These are phyloP conservation scores for Calonectria pteridis DNA, from an alignment of 2,329 filamentous ascomycete species.

Conservation along the genomic window DNA sequence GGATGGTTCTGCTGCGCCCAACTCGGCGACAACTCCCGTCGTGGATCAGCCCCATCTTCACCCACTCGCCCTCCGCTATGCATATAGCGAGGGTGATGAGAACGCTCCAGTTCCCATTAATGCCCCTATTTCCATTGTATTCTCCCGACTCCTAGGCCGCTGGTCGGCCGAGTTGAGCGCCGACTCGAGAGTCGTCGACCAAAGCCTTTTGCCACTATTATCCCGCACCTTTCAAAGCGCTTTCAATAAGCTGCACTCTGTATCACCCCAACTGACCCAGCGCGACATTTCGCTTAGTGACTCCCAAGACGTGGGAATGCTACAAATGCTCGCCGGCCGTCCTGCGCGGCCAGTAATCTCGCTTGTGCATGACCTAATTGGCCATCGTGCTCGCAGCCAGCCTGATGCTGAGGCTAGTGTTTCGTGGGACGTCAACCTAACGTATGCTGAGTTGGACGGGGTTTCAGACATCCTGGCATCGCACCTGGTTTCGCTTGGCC, in stretches of 20 bases:
- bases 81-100: neutral
- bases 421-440: constrained; percentile 16
- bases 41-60: neutral
- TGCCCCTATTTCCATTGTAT: constrained; percentile 1
- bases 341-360: neutral
- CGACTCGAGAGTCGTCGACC: constrained; percentile 15
- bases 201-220: constrained; percentile 1
- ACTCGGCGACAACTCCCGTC: neutral
- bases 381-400: constrained; percentile 2
- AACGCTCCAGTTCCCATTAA: neutral
- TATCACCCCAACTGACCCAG: neutral
- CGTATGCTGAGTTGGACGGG: constrained; percentile 18
- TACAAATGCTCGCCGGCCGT: constrained; percentile 12
- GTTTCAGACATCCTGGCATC: constrained; percentile 14
- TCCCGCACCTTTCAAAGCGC: neutral
- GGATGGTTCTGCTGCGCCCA: neutral
- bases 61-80: neutral
- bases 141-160: constrained; percentile 6
- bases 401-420: constrained; percentile 11
- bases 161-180: constrained; percentile 11
- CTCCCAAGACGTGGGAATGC: neutral
- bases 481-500: constrained; percentile 16
- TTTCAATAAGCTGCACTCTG: constrained; percentile 2
- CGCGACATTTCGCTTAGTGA: neutral
- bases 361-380: constrained; percentile 8